Evolutionary conservation across 2,329 filamentous ascomycete genomes (phyloP), one percentile per base, ranked within the genome.

Genomic region (Coniella lustricola): DNA sequence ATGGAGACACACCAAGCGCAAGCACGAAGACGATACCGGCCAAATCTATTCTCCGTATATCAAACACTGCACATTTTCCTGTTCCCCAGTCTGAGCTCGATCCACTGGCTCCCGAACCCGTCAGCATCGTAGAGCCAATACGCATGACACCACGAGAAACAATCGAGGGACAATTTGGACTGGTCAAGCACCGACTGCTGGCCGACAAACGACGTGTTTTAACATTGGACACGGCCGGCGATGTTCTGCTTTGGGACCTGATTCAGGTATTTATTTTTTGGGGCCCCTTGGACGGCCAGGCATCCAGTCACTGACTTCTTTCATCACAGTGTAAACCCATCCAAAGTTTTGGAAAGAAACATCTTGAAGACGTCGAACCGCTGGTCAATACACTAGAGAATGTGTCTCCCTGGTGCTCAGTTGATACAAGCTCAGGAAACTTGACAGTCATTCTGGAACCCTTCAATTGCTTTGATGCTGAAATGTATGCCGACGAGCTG

Each of bases 381-480:
- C 78, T 90, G 60, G 79, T 96, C 48, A 95, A 96, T 61, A 95
- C 89, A 0, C 76, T 80, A 13, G 90, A 95, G 62, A 90, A 84
- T 29, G 88, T 97, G 34, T 86, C 91, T 4, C 91, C 95, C 46
- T 98, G 93, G 93, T 98, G 93, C 63, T 88, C 88, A 2, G 86
- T 97, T 46, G 90, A 98, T 61, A 90, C 91, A 17, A 85, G 91
- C 57, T 97, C 91, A 4, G 93, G 93, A 32, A 89, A 87, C 54
- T 72, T 98, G 48, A 91, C 90, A 2, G 91, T 96, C 3, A 84
- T 94, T 16, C 67, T 98, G 16, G 93, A 98, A 62, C 88, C 90
- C 35, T 94, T 93, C 60, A 94, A 94, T 57, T 96, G 90, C 64
- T 98, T 98, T 58, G 93, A 98, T 66, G 93, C 90, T 14, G 93